phyloP scores from a whole-genome alignment of 805 yeast genomes.

The Candida verbasci region DNA sequence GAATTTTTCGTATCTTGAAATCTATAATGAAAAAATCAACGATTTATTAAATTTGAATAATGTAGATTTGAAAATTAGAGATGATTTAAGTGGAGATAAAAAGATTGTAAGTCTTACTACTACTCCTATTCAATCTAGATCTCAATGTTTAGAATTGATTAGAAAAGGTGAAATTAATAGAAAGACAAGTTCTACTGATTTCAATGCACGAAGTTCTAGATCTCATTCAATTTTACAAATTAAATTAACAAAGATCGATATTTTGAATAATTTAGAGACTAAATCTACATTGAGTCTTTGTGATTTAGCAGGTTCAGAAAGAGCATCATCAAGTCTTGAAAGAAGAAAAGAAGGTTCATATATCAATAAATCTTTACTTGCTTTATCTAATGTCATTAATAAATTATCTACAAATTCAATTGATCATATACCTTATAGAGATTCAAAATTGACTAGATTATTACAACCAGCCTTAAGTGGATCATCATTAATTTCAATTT shows the following conservation, averaged over 20 bases:
- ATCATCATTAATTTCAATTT: conserved; percentile 71
- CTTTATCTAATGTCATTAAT: conserved; percentile 89
- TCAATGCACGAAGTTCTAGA: conserved; percentile 80
- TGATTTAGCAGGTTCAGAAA: conserved; percentile 96
- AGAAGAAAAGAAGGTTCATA: conserved; percentile 91
- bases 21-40: conserved; percentile 80
- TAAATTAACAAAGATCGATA: conserved; percentile 45
- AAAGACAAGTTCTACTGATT: conserved; percentile 85
- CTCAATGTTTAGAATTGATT: conserved; percentile 59
- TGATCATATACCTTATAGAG: conserved; percentile 87
- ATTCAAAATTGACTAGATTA: conserved; percentile 84
- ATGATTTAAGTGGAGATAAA: conserved; percentile 68
- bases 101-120: conserved; percentile 71
- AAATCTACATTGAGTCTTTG: conserved; percentile 74
- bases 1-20: conserved; percentile 72
- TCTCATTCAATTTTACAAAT: conserved; percentile 88
- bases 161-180: conserved; percentile 69
- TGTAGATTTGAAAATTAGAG: neutral
- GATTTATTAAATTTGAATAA: conserved; percentile 53
- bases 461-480: conserved; percentile 93
- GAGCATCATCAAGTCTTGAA: conserved; percentile 68
- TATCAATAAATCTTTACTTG: conserved; percentile 85
- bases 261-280: conserved; percentile 33
- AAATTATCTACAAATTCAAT: conserved; percentile 50
- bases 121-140: conserved; percentile 49